phyloP scores from a whole-genome alignment of 306 rosid species.

The Casuarina glauca region DNA sequence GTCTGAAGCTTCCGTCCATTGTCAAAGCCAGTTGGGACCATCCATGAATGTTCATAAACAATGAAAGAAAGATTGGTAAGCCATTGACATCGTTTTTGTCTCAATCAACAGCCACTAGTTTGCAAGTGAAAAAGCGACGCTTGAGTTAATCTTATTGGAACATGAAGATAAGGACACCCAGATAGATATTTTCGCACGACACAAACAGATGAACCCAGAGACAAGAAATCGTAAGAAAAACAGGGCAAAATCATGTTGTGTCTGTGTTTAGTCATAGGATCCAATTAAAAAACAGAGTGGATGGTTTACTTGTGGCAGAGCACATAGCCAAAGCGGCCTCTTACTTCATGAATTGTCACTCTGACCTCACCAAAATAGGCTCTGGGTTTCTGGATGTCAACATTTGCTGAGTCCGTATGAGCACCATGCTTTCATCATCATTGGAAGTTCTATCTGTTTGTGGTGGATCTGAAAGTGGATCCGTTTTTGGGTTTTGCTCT shows the following conservation, averaged over 20 bases:
- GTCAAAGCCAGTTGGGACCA: not conserved
- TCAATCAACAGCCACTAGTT: not conserved
- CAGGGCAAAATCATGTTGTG: not conserved
- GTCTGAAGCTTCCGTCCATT: too few species aligned
- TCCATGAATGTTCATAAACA: not conserved
- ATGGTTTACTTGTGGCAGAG: not conserved
- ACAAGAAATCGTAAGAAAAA: not conserved
- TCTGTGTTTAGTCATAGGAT: not conserved
- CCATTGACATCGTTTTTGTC: constrained; percentile 11
- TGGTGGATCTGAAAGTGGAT: not conserved
- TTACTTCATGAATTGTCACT: constrained; percentile 31
- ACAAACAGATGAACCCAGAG: not conserved
- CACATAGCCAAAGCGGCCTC: not conserved
- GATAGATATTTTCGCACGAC: not conserved
- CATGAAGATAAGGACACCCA: constrained; percentile 6
- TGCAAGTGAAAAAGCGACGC: not conserved
- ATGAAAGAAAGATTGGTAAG: constrained; percentile 6
- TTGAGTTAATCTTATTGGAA: not conserved
- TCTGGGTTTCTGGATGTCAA: not conserved
- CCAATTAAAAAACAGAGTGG: not conserved
- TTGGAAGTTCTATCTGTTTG: not conserved
- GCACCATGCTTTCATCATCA: constrained; percentile 3
- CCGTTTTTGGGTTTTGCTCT: not conserved
- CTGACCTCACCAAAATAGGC: constrained; percentile 24
- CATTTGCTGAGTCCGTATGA: not conserved